Conservation (phyloP, 495 filamentous ascomycete species). For the Filosporella fistucella region DNA sequence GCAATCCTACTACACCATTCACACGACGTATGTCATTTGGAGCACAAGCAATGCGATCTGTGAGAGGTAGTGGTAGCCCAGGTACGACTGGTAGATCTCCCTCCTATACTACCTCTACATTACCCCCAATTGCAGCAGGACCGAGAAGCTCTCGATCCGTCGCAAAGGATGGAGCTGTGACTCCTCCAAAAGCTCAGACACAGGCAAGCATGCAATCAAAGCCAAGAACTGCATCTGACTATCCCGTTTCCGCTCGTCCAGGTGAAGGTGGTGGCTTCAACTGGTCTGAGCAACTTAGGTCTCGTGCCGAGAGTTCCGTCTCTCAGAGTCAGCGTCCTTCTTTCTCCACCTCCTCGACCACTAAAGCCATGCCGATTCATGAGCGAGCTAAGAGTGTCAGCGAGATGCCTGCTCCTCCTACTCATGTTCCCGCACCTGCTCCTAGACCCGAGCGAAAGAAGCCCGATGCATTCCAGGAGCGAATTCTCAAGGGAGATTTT, state of each 20-base stretch:
- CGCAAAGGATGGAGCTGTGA: slow-evolving; percentile 14
- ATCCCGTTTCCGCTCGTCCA: slow-evolving; percentile 47
- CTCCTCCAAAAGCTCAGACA: slow-evolving; percentile 27
- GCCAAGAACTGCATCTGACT: slow-evolving; percentile 57
- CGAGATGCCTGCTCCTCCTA: slow-evolving; percentile 55
- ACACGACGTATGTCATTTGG: slow-evolving; percentile 87
- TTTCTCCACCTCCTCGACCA: slow-evolving; percentile 22
- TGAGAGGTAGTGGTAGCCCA: slow-evolving; percentile 38
- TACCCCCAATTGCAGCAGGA: slow-evolving; percentile 32
- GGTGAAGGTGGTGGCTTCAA: slow-evolving; percentile 77
- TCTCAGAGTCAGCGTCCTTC: slow-evolving; percentile 45
- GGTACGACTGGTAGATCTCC: slow-evolving; percentile 43
- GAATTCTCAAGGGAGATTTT: slow-evolving; percentile 95
- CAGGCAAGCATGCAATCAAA: slow-evolving; percentile 47
- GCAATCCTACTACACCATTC: slow-evolving; percentile 67
- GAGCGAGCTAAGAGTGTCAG: slow-evolving; percentile 64
- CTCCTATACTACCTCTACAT: slow-evolving; percentile 22
- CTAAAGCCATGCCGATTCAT: slow-evolving; percentile 41
- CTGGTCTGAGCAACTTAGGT: slow-evolving; percentile 90
- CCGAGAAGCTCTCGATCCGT: slow-evolving; percentile 16
- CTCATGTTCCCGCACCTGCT: slow-evolving; percentile 34
- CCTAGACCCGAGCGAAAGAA: slow-evolving; percentile 48
- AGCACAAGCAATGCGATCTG: slow-evolving; percentile 68
- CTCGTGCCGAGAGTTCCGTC: slow-evolving; percentile 79
- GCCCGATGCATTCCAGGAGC: slow-evolving; percentile 90